Evolutionary conservation across 1,139 yeast genomes (phyloP), one percentile per base, ranked within the genome.

Genomic region (Neolecta irregularis): DNA sequence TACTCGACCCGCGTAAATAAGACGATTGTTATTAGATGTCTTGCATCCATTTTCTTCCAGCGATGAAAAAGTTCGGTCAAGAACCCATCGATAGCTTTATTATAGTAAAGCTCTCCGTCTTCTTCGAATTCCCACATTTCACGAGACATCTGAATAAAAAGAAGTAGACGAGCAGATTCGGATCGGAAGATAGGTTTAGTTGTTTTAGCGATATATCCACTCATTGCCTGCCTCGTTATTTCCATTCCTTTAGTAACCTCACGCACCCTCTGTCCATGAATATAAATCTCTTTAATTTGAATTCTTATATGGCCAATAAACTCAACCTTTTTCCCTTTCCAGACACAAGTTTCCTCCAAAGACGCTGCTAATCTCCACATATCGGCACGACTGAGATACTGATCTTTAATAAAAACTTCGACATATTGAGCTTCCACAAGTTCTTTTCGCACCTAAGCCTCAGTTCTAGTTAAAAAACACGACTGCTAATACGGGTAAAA

Each of bases 51-150:
- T 26, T 74, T 74, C 44, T 85, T 67, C 96, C 96, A 88, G 40
- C 76, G 68, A 46, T 74, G 75, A 54, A 91, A 83, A 19, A 88
- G 76, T 43, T 75, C 78, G 0, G 99, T 98, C 41, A 91, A 72
- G 39, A 88, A 64, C 16, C 92, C 79, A 53, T 88, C 85, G 34
- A 91, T 81, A 48, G 91, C 70, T 54, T 83, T 83, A 53, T 85
- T 92, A 52, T 85, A 88, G 68, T 81, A 70, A 35, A 85, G 78
- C 50, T 85, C 96, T 1, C 98, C 98, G 46, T 77, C 78, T 50
- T 85, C 95, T 55, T 88, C 96, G 54, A 91, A 91, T 52, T 85
- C 83, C 93, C 96, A 91, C 95, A 88, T 91, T 50, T 91, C 99
- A 28, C 77, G 66, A 1, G 95, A 79, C 45, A 85, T 70, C 52